phyloP scores from a whole-genome alignment of 2,329 filamentous ascomycete genomes.

The Seiridium cupressi region DNA sequence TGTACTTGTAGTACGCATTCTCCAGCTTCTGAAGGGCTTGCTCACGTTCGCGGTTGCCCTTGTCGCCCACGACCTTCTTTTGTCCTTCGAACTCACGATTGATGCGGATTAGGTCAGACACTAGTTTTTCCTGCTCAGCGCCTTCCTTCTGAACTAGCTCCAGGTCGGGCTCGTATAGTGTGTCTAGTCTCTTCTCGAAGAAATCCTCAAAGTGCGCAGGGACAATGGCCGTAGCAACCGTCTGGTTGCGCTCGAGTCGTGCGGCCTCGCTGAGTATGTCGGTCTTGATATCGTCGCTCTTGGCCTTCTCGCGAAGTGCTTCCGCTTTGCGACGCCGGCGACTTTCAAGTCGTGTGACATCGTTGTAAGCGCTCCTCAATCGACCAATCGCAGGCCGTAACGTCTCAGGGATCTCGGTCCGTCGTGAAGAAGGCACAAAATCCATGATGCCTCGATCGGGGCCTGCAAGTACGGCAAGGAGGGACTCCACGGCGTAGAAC shows the following conservation, averaged over 20 bases:
- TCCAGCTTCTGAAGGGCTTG: conserved; percentile 84
- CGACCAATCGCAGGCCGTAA: conserved; percentile 77
- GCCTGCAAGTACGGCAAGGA: conserved; percentile 74
- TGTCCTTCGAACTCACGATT: conserved; percentile 77
- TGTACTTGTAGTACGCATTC: conserved; percentile 92
- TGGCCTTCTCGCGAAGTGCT: conserved; percentile 72
- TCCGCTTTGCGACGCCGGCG: conserved; percentile 78
- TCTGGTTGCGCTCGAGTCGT: conserved; percentile 80
- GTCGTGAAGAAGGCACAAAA: conserved; percentile 82
- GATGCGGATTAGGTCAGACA: conserved; percentile 67
- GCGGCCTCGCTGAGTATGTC: conserved; percentile 82
- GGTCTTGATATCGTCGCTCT: conserved; percentile 82
- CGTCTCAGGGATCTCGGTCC: conserved; percentile 74
- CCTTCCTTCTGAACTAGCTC: conserved; percentile 69
- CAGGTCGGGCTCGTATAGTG: conserved; percentile 75
- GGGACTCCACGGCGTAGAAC: conserved; percentile 70
- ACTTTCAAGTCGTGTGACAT: conserved; percentile 80
- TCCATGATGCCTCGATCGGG: conserved; percentile 80
- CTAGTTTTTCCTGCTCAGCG: conserved; percentile 71
- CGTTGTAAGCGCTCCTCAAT: conserved; percentile 78
- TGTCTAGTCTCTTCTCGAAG: conserved; percentile 76
- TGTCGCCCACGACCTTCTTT: conserved; percentile 62
- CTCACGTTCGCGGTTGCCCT: conserved; percentile 71
- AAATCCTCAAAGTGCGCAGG: conserved; percentile 90
- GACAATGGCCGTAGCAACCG: conserved; percentile 74